These are phyloP conservation scores for Sinapis alba DNA, from an alignment of 441 rosid species.

Conservation along the genomic window DNA sequence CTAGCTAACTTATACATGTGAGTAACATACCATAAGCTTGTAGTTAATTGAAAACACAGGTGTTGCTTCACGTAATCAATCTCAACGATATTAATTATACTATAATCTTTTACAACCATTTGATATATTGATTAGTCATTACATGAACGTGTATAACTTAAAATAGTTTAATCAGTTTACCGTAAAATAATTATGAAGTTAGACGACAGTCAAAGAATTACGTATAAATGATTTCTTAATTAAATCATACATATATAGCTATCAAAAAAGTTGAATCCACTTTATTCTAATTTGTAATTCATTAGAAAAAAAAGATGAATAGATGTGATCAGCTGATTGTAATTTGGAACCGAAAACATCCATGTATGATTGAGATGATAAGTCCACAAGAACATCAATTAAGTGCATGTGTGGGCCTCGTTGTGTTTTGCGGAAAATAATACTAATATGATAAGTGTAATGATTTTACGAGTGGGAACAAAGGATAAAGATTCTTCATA, in stretches of 20 bases:
- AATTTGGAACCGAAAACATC: constrained; percentile 5
- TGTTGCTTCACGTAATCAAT: constrained; percentile 36
- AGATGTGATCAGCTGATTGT: constrained; percentile 17
- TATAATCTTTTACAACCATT: constrained; percentile 2
- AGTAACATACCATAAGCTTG: constrained; percentile 17
- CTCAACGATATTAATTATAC: not conserved
- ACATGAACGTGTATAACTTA: not conserved
- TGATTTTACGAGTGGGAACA: constrained; percentile 26
- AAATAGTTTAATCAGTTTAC: not conserved
- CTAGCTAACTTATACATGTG: not conserved
- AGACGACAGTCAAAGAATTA: not conserved
- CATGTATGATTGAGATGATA: constrained; percentile 22
- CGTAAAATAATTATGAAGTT: not conserved
- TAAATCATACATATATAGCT: not conserved
- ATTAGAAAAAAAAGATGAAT: not conserved
- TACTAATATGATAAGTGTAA: not conserved
- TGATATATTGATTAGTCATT: not conserved
- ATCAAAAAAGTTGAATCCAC: not conserved
- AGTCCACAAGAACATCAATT: constrained; percentile 19
- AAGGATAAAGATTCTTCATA: constrained; percentile 25
- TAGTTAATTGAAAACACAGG: constrained; percentile 4
- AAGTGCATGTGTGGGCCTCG: constrained; percentile 27
- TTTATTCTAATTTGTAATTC: not conserved
- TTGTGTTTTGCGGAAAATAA: not conserved
- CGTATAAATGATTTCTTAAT: not conserved